A percentile compares a stretch with the other conserved stretches of the same genome.
Evolutionary conservation across 352 stramenopile genomes (phyloP).

Genomic region (Globisporangium polare): DNA sequence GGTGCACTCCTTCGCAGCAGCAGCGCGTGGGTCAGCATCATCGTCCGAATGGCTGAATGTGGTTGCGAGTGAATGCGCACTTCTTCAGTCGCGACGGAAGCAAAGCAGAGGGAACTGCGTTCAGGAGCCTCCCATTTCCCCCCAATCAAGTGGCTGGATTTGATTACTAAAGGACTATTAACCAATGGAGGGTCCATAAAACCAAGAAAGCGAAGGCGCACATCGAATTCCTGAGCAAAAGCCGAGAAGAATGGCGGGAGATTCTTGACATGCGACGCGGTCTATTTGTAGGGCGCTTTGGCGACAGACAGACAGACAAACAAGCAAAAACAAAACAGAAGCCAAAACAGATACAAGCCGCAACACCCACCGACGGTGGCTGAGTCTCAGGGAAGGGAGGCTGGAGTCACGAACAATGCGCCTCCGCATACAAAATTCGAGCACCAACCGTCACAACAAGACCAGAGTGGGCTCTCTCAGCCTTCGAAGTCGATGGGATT

Average conservation of each 20-base stretch:
- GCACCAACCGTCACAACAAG: background rate
- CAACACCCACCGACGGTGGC: background rate
- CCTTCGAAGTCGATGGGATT: background rate
- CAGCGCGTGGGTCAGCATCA: slow-evolving; percentile 10
- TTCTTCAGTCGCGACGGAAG: background rate
- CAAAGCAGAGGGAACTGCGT: no score
- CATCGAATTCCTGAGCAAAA: background rate
- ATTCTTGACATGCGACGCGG: background rate
- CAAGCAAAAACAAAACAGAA: background rate
- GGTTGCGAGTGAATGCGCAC: background rate
- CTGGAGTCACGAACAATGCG: background rate
- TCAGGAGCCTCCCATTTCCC: background rate
- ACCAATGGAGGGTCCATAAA: background rate
- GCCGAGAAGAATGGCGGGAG: background rate
- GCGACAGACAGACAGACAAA: background rate
- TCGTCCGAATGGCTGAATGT: background rate
- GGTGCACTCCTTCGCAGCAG: slow-evolving; percentile 6
- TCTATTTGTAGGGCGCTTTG: background rate
- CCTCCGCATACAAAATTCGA: background rate
- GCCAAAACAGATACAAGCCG: background rate
- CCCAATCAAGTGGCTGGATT: no score
- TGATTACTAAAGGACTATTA: background rate
- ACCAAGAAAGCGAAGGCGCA: no score
- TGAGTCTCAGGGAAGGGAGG: background rate
- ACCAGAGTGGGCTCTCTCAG: background rate